Percentiles rank a stretch among this genome's conserved stretches.
Evolutionary conservation across 2,329 filamentous ascomycete genomes (phyloP).

Genomic region (Aspergillus pseudoterreus): DNA sequence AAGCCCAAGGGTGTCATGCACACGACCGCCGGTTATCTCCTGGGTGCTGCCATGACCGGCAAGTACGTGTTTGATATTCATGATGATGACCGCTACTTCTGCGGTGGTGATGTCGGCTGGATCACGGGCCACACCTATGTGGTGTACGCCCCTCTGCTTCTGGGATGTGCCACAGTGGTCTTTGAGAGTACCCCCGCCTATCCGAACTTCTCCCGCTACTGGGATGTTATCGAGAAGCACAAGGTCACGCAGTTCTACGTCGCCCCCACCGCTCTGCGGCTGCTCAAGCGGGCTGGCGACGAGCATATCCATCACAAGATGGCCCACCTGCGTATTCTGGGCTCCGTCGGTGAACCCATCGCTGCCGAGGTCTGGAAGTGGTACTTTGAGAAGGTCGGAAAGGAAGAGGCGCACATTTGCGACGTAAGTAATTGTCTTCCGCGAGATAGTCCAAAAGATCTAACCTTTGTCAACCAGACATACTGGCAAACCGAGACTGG

Average conservation of each 20-base stretch:
- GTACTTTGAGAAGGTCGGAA: conserved; percentile 95
- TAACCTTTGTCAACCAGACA: conserved; percentile 55
- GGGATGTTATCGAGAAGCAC: conserved; percentile 96
- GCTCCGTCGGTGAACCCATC: conserved; percentile 95
- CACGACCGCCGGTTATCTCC: conserved; percentile 90
- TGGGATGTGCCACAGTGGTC: conserved; percentile 91
- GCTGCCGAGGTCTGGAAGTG: conserved; percentile 99
- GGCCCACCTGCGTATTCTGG: conserved; percentile 83
- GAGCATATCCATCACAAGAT: conserved; percentile 87
- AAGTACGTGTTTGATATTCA: conserved; percentile 99
- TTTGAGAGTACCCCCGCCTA: conserved; percentile 98
- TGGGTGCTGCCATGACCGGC: conserved; percentile 87
- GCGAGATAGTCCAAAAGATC: conserved; percentile 8
- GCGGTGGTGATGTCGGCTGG: conserved; percentile 97
- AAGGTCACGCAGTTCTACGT: conserved; percentile 97
- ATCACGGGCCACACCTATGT: conserved; percentile 99
- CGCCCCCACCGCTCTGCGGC: conserved; percentile 84
- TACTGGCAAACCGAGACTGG: conserved; percentile 99
- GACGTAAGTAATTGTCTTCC: conserved; percentile 64
- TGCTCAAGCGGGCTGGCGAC: conserved; percentile 93
- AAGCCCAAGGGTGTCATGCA: conserved; percentile 99
- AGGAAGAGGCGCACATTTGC: conserved; percentile 86
- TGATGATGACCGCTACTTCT: conserved; percentile 90
- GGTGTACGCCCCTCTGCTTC: conserved; percentile 88
- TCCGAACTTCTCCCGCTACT: conserved; percentile 96